phyloP scores from a whole-genome alignment of 176 grass and related monocot species.

The Musa itinerans region DNA sequence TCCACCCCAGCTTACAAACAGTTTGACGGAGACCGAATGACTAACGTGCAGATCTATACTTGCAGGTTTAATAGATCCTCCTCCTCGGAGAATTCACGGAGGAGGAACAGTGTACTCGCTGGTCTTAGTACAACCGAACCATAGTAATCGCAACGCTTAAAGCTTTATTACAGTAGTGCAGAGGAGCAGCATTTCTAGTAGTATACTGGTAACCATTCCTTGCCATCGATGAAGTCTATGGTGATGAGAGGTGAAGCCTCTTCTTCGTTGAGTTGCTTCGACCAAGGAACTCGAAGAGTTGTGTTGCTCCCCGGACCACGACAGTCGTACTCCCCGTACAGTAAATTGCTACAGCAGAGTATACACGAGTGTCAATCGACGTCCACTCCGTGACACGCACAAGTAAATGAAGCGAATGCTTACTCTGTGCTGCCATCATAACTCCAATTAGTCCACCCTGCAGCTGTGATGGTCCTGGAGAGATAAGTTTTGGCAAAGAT shows the following conservation, averaged over 20 bases:
- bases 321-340: conserved; percentile 61
- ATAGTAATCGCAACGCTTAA: too few relatives aligned
- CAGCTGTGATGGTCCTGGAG: conserved; percentile 8
- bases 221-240: conserved; percentile 74
- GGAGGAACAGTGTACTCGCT: too few relatives aligned
- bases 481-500: conserved; percentile 44
- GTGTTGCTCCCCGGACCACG: conserved; percentile 42
- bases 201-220: conserved; percentile 50
- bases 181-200: background rate
- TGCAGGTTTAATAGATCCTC: too few relatives aligned
- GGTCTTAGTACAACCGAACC: too few relatives aligned
- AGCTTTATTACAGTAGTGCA: too few relatives aligned
- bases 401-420: background rate
- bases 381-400: background rate
- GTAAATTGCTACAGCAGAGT: conserved; percentile 29
- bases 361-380: background rate
- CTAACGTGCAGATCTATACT: too few relatives aligned
- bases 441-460: conserved; percentile 15
- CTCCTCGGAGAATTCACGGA: too few relatives aligned
- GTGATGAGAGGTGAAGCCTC: conserved; percentile 47
- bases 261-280: conserved; percentile 26
- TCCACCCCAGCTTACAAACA: too few relatives aligned
- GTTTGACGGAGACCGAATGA: too few relatives aligned
- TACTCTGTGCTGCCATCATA: conserved; percentile 4
- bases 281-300: conserved; percentile 30